phyloP scores from a whole-genome alignment of 768 basidiomycete species.

The Xerocomus spinulosus region DNA sequence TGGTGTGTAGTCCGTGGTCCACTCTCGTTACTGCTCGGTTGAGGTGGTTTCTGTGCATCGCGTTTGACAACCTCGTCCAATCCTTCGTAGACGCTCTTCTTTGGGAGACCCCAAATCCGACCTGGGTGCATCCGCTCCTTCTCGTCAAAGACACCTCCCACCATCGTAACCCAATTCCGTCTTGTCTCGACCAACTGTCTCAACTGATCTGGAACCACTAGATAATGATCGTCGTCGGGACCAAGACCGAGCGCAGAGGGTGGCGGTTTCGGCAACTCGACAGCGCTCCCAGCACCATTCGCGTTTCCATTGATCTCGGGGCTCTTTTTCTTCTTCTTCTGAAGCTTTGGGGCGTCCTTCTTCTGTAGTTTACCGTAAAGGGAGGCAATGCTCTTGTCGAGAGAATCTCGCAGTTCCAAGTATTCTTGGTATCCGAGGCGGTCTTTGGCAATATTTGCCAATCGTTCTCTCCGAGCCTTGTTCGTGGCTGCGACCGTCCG shows the following conservation, averaged over 20 bases:
- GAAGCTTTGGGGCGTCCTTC: constrained; percentile 68
- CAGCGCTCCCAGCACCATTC: constrained; percentile 28
- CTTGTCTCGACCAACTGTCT: constrained; percentile 71
- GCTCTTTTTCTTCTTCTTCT: constrained; percentile 71
- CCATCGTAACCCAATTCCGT: constrained; percentile 69
- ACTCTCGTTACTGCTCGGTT: constrained; percentile 17
- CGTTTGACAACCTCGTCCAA: constrained; percentile 59
- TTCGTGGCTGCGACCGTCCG: constrained; percentile 74
- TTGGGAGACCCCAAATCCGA: constrained; percentile 73
- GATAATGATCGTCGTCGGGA: constrained; percentile 59
- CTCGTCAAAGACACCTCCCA: constrained; percentile 72
- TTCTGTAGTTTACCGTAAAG: constrained; percentile 79
- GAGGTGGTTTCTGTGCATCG: constrained; percentile 28
- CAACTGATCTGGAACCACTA: constrained; percentile 65
- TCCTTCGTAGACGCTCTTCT: constrained; percentile 69
- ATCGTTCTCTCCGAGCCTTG: constrained; percentile 72
- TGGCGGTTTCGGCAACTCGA: constrained; percentile 50
- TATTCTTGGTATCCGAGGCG: constrained; percentile 92
- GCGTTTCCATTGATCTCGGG: constrained; percentile 32
- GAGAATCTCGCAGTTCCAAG: constrained; percentile 72
- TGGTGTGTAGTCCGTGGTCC: constrained; percentile 29
- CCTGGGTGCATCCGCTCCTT: constrained; percentile 65
- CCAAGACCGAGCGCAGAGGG: constrained; percentile 69
- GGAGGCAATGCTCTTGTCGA: constrained; percentile 78
- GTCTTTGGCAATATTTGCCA: constrained; percentile 74